phyloP scores from a whole-genome alignment of 2,329 filamentous ascomycete genomes.

The Ophiostoma perfectum region DNA sequence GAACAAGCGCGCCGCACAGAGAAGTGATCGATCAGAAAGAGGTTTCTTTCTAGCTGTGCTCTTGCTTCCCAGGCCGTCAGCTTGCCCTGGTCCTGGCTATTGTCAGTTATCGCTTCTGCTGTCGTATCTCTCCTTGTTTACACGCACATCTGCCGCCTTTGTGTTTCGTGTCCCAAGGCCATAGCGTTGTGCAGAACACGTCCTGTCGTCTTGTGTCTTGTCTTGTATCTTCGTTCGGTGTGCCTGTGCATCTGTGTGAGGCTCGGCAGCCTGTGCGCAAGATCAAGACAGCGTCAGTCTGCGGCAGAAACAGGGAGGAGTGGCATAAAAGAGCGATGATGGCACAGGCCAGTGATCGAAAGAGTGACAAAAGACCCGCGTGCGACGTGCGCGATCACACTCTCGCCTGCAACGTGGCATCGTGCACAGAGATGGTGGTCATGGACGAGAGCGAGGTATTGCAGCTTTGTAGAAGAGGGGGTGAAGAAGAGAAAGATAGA shows the following conservation, averaged over 20 bases:
- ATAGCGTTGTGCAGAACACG: not conserved
- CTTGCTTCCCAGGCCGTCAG: too few species aligned
- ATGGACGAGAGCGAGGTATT: not conserved
- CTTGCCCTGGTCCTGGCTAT: too few species aligned
- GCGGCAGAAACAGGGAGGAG: not conserved
- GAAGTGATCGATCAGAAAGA: not conserved
- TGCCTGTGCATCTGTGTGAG: not conserved
- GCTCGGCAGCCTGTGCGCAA: constrained; percentile 2
- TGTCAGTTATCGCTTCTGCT: not conserved
- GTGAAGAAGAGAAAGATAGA: not conserved
- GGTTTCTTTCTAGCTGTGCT: not conserved
- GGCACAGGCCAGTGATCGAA: not conserved
- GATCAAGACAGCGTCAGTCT: not conserved
- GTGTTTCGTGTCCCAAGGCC: not conserved
- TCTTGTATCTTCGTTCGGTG: not conserved
- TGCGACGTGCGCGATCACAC: not conserved
- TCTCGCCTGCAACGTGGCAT: constrained; percentile 13
- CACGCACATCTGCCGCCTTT: not conserved
- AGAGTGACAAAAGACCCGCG: not conserved
- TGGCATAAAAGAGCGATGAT: not conserved
- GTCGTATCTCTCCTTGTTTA: not conserved
- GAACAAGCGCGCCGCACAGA: not conserved
- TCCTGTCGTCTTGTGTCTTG: not conserved
- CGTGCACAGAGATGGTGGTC: not conserved
- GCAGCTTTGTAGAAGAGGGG: not conserved